Percentiles rank a stretch among this genome's conserved stretches.
Conservation (phyloP, 768 basidiomycete species). For the Postia placenta region DNA sequence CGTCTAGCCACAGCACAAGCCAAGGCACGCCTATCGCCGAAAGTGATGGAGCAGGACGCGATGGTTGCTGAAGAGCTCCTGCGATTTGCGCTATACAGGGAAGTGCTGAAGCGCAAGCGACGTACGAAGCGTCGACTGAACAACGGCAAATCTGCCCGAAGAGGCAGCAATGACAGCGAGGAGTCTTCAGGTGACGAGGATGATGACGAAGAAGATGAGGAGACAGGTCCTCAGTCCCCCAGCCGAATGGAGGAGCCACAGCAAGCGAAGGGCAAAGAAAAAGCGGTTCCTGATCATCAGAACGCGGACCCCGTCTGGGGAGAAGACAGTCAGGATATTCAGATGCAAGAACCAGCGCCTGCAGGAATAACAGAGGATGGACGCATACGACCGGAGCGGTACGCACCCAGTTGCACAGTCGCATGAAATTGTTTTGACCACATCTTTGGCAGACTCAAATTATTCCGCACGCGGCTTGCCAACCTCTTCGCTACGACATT, state of each 20-base stretch:
- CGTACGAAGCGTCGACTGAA: constrained; percentile 87
- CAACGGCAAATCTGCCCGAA: constrained; percentile 38
- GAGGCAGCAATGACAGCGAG: constrained; percentile 37
- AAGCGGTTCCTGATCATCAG: constrained; percentile 19
- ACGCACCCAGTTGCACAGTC: constrained; percentile 19
- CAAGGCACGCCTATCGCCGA: constrained; percentile 83
- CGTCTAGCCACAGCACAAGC: constrained; percentile 98
- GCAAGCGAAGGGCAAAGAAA: constrained; percentile 21
- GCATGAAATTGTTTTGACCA: background rate
- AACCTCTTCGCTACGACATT: constrained; percentile 59
- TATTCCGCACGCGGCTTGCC: constrained; percentile 79
- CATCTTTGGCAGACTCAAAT: constrained; percentile 45
- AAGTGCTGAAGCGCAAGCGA: constrained; percentile 78
- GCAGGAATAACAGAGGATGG: constrained; percentile 33
- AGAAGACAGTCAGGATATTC: constrained; percentile 59
- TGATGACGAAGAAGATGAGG: constrained; percentile 42
- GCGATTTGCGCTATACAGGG: constrained; percentile 96
- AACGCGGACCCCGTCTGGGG: constrained; percentile 59
- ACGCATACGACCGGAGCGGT: constrained; percentile 55
- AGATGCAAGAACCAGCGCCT: constrained; percentile 48
- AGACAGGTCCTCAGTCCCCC: constrained; percentile 35
- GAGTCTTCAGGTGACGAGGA: constrained; percentile 48
- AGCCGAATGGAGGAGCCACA: constrained; percentile 49
- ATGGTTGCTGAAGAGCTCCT: constrained; percentile 90
- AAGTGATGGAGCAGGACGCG: constrained; percentile 83